Percentiles rank a stretch among this genome's conserved stretches.
Evolutionary conservation across 768 basidiomycete species (phyloP).

Genomic region (Pisolithus marmoratus): DNA sequence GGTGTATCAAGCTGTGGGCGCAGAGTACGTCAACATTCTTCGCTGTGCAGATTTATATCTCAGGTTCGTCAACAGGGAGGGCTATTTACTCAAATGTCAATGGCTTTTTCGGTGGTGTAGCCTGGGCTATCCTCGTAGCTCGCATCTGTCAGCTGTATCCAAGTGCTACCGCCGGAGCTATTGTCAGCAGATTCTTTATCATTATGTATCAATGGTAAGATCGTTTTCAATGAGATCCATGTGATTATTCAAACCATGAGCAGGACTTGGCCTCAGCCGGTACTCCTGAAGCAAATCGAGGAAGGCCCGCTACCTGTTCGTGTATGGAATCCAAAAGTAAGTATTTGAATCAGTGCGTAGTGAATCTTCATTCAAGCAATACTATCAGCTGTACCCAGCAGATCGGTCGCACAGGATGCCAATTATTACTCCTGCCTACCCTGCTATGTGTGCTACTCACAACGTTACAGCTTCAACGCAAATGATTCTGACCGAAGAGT

Average conservation of each 20-base stretch:
- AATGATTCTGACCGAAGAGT: constrained; percentile 93
- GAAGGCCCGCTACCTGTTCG: constrained; percentile 89
- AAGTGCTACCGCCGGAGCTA: constrained; percentile 87
- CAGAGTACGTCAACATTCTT: constrained; percentile 56
- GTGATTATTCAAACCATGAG: constrained; percentile 2
- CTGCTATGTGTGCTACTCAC: constrained; percentile 98
- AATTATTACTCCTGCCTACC: constrained; percentile 98
- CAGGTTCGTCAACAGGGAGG: constrained; percentile 48
- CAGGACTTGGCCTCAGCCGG: constrained; percentile 98
- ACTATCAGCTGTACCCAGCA: constrained; percentile 74
- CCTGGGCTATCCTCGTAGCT: constrained; percentile 98
- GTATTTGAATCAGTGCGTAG: background rate
- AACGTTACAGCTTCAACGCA: constrained; percentile 96
- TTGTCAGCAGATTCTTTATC: constrained; percentile 96
- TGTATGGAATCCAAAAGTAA: constrained; percentile 96
- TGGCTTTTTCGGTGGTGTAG: constrained; percentile 96
- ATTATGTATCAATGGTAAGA: constrained; percentile 93
- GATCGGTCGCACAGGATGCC: constrained; percentile 98
- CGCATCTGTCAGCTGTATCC: constrained; percentile 99
- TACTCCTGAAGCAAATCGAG: constrained; percentile 95
- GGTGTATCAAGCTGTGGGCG: constrained; percentile 98
- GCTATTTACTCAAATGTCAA: constrained; percentile 98
- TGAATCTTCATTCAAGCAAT: background rate
- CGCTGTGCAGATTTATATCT: constrained; percentile 2
- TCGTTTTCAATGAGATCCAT: background rate